Conservation (phyloP, 1,139 yeast genomes). For the Yamadazyma aaseri region DNA sequence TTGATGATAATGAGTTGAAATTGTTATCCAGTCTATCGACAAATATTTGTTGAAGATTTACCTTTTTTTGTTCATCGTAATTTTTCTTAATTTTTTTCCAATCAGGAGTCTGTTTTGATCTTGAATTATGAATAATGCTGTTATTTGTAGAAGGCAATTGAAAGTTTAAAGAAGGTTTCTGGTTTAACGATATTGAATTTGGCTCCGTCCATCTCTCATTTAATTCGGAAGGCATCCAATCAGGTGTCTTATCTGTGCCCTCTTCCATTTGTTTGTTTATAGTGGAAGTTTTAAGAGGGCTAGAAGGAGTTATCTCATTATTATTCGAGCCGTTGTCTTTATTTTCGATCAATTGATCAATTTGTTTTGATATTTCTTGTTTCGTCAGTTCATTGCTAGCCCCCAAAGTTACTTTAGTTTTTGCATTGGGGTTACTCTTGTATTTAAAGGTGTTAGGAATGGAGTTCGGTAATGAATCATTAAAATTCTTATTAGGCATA, state of each 20-base stretch:
- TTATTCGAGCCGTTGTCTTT: neutral
- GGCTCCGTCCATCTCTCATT: conserved; percentile 33
- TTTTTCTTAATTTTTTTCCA: conserved; percentile 37
- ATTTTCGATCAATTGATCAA: conserved; percentile 1
- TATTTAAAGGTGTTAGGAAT: conserved; percentile 48
- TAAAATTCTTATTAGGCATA: conserved; percentile 34
- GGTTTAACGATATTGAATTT: conserved; percentile 26
- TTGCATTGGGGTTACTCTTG: conserved; percentile 48
- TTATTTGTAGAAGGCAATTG: conserved; percentile 24
- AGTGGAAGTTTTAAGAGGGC: conserved; percentile 14
- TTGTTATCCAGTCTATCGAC: conserved; percentile 5
- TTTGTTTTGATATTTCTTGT: conserved; percentile 4
- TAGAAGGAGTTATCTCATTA: neutral
- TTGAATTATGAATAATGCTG: conserved; percentile 37
- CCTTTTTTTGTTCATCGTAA: conserved; percentile 26
- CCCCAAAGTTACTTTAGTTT: conserved; percentile 34
- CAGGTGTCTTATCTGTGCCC: conserved; percentile 30
- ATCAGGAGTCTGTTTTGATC: conserved; percentile 31
- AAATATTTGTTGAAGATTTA: conserved; percentile 29
- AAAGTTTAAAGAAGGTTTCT: conserved; percentile 19
- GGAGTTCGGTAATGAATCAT: conserved; percentile 28
- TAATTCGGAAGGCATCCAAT: conserved; percentile 47
- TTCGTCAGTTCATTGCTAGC: conserved; percentile 5
- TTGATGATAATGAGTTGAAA: conserved; percentile 32
- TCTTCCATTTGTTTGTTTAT: conserved; percentile 30